A percentile compares a stretch with the other conserved stretches of the same genome.
These are phyloP conservation scores for Sedum album DNA, from an alignment of 164 flowering plant species.

Conservation along the genomic window DNA sequence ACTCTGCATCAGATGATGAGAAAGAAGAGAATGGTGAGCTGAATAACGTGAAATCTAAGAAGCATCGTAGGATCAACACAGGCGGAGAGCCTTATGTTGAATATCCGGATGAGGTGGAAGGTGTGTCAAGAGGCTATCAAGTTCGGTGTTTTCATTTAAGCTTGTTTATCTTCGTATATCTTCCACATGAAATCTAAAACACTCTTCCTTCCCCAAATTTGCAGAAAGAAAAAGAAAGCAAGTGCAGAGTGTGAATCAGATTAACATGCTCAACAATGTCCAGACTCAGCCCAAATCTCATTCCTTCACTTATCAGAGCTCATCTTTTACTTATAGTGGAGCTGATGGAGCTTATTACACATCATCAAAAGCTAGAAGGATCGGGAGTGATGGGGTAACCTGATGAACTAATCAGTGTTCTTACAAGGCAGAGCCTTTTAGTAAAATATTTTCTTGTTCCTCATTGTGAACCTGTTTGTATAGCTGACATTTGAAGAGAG, in stretches of 20 bases:
- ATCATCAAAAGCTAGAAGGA: conserved; percentile 60
- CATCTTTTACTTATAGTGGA: conserved; percentile 80
- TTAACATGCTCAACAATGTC: conserved; percentile 5
- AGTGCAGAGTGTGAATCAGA: conserved; percentile 20
- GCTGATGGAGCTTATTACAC: conserved; percentile 77
- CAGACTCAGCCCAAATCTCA: conserved; percentile 23
- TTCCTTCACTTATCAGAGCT: conserved; percentile 54
- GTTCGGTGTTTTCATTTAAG: not conserved
- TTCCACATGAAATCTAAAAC: not conserved
- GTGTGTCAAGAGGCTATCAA: conserved; percentile 11
- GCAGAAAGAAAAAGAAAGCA: conserved; percentile 25
- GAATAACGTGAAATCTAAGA: conserved; percentile 23
- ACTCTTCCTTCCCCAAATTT: not conserved
- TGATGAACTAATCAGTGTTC: conserved; percentile 13
- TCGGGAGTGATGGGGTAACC: conserved; percentile 75
- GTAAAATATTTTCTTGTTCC: not conserved
- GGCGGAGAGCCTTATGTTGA: conserved; percentile 24
- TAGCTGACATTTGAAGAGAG: conserved; percentile 42
- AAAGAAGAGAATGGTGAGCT: conserved; percentile 17
- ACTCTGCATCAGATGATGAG: conserved; percentile 31
- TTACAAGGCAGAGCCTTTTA: not conserved
- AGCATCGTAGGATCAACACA: conserved; percentile 22
- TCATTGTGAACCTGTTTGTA: conserved; percentile 3
- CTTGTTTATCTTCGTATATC: not conserved
- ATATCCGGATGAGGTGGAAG: conserved; percentile 31